These are phyloP conservation scores for Oenanthe javanica DNA, from an alignment of 140 eudicot genomes.

Conservation along the genomic window DNA sequence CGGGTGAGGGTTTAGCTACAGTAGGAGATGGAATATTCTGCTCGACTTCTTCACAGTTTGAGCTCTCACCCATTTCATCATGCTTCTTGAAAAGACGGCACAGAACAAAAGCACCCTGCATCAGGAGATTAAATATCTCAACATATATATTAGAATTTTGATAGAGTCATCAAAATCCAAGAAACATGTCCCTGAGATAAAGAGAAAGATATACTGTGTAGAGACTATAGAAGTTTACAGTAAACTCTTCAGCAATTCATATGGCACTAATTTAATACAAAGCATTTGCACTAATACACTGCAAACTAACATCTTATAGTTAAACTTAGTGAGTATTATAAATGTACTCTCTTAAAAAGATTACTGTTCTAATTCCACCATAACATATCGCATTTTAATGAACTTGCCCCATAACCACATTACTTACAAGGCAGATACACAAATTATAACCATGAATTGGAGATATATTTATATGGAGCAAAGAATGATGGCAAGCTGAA, in stretches of 20 bases:
- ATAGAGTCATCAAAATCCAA: background rate
- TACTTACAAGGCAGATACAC: background rate
- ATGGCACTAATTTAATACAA: background rate
- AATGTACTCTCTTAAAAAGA: no score
- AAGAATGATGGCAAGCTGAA: background rate
- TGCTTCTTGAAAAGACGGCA: conserved; percentile 74
- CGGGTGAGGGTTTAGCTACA: conserved; percentile 33
- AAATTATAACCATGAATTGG: background rate
- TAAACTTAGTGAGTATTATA: background rate
- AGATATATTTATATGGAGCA: background rate
- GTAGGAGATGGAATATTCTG: conserved; percentile 28
- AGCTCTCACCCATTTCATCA: conserved; percentile 40
- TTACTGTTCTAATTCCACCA: no score
- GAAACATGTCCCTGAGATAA: background rate
- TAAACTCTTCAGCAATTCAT: background rate
- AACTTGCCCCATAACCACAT: background rate
- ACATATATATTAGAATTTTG: background rate
- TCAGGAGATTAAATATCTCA: conserved; percentile 5
- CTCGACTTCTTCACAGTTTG: conserved; percentile 40
- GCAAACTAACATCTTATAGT: background rate
- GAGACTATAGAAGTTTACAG: background rate
- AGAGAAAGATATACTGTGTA: background rate
- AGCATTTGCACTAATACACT: background rate
- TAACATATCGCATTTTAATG: background rate
- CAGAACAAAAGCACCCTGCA: conserved; percentile 64